Evolutionary conservation across 192 early-diverging fungal genomes (phyloP).

Genomic region (Thoreauomyces humboldtii): DNA sequence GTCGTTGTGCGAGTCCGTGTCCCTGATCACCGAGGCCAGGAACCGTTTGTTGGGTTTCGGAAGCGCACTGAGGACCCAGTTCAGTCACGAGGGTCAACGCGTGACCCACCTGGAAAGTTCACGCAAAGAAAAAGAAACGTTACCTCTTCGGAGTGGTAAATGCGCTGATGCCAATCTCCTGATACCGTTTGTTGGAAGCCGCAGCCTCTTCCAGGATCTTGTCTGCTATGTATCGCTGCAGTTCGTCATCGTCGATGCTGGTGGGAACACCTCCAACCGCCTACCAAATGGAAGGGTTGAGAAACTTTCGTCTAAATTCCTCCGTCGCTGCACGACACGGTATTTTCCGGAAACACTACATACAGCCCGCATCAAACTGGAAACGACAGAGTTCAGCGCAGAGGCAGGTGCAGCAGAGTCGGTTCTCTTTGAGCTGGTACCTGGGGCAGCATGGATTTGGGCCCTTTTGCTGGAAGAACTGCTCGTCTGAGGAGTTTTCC

Average conservation of each 20-base stretch:
- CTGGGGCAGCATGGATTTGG: too few species aligned
- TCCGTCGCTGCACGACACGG: background rate
- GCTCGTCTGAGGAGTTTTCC: too few species aligned
- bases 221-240: slow-evolving; percentile 38
- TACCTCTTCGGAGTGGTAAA: slow-evolving; percentile 23
- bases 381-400: background rate
- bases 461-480: too few species aligned
- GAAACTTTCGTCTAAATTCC: background rate
- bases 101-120: too few species aligned
- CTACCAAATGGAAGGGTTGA: background rate
- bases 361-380: slow-evolving; percentile 1
- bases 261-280: slow-evolving; percentile 27
- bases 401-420: too few species aligned
- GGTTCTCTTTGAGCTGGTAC: too few species aligned
- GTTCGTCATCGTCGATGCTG: slow-evolving; percentile 26
- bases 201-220: slow-evolving; percentile 31
- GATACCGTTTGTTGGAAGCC: slow-evolving; percentile 18
- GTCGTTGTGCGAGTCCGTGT: slow-evolving; percentile 48
- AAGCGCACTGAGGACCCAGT: too few species aligned
- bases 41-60: slow-evolving; percentile 49
- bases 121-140: too few species aligned
- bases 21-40: slow-evolving; percentile 35
- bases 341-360: background rate
- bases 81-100: too few species aligned
- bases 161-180: slow-evolving; percentile 25